A percentile compares a stretch with the other conserved stretches of the same genome.
Conservation (phyloP, 345 rosid genomes). For the Zanthoxylum bungeanum region DNA sequence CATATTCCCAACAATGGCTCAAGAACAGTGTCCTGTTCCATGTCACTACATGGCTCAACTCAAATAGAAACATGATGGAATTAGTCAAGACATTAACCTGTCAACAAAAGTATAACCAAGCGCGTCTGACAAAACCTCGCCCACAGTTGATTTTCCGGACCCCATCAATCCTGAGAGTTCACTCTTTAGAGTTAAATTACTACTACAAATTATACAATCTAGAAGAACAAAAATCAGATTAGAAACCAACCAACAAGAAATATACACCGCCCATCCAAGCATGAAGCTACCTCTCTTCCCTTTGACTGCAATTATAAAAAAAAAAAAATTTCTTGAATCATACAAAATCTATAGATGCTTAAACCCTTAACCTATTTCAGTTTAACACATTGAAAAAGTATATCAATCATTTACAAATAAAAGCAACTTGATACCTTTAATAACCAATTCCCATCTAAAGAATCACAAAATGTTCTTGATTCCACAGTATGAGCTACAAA, state of each 20-base stretch:
- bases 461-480: slow-evolving; percentile 18
- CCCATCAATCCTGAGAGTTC: slow-evolving; percentile 51
- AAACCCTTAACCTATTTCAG: background rate
- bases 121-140: slow-evolving; percentile 38
- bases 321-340: background rate
- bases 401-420: background rate
- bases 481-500: slow-evolving; percentile 19
- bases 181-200: background rate
- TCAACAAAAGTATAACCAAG: slow-evolving; percentile 42
- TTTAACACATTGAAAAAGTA: background rate
- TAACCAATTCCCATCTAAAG: slow-evolving; percentile 28
- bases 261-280: slow-evolving; percentile 32
- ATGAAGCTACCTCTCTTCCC: slow-evolving; percentile 25
- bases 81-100: slow-evolving; percentile 30
- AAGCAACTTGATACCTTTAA: slow-evolving; percentile 28
- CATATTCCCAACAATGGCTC: background rate
- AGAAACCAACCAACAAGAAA: slow-evolving; percentile 51
- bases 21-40: background rate
- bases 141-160: slow-evolving; percentile 50
- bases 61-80: background rate
- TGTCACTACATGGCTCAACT: background rate
- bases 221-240: background rate
- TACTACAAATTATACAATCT: background rate
- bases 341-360: background rate
- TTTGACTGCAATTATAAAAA: slow-evolving; percentile 27